A percentile compares a stretch with the other conserved stretches of the same genome.
These are phyloP conservation scores for Blastobotrys parvus DNA, from an alignment of 805 yeast species.

Conservation along the genomic window DNA sequence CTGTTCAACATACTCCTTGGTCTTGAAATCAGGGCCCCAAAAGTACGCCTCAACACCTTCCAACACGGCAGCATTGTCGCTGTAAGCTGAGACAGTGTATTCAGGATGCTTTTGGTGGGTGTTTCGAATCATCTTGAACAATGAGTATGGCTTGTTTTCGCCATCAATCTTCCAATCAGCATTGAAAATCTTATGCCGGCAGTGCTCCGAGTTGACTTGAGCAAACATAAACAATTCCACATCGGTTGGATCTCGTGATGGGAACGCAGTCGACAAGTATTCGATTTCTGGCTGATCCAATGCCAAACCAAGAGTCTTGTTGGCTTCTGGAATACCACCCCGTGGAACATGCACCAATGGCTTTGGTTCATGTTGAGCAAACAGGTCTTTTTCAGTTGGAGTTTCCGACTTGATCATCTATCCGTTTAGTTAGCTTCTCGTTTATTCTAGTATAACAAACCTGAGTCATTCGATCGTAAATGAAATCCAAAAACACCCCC, in stretches of 20 bases:
- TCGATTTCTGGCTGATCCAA: constrained; percentile 89
- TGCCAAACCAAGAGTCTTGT: constrained; percentile 84
- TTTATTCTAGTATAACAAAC: constrained; percentile 8
- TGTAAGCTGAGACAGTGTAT: constrained; percentile 84
- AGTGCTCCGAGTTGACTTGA: constrained; percentile 98
- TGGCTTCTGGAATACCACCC: constrained; percentile 65
- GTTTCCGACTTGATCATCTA: constrained; percentile 37
- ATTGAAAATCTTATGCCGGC: constrained; percentile 97
- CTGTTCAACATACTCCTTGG: constrained; percentile 65
- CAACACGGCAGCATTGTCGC: constrained; percentile 96
- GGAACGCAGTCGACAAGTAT: constrained; percentile 77
- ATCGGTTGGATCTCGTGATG: constrained; percentile 88
- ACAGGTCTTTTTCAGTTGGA: constrained; percentile 65
- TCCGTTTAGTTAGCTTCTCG: background rate
- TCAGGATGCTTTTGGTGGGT: constrained; percentile 77
- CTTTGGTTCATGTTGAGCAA: constrained; percentile 71
- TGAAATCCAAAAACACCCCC: constrained; percentile 54
- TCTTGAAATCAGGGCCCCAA: constrained; percentile 66
- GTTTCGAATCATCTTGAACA: constrained; percentile 93
- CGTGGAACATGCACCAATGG: constrained; percentile 55
- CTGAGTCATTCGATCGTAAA: constrained; percentile 95
- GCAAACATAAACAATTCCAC: constrained; percentile 99
- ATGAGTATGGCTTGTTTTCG: constrained; percentile 56
- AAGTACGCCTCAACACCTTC: constrained; percentile 72
- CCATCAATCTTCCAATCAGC: constrained; percentile 98